These are phyloP conservation scores for Colletotrichum agaves DNA, from an alignment of 2,329 filamentous ascomycete genomes.

Conservation along the genomic window DNA sequence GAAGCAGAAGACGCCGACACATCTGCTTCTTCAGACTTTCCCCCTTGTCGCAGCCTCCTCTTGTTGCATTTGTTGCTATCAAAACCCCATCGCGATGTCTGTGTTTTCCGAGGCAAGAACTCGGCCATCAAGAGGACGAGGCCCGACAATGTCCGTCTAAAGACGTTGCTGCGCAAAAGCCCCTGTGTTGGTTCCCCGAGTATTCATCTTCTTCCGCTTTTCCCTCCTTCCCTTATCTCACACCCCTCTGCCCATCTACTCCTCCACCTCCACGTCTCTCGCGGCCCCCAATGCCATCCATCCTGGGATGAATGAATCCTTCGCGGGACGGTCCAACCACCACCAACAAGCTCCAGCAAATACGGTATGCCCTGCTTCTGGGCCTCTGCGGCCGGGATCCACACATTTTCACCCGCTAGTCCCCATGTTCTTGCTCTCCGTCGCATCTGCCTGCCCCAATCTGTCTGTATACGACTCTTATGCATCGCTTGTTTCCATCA, in stretches of 20 bases:
- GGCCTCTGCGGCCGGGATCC: not conserved
- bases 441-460: not conserved
- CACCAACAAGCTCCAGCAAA: constrained; percentile 14
- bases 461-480: not conserved
- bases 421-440: not conserved
- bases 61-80: too few relatives aligned
- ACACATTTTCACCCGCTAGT: not conserved
- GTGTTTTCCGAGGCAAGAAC: too few relatives aligned
- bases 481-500: constrained; percentile 14
- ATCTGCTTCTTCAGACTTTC: too few relatives aligned
- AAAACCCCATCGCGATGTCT: too few relatives aligned
- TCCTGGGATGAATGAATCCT: constrained; percentile 28
- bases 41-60: too few relatives aligned
- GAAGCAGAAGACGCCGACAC: too few relatives aligned
- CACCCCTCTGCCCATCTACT: not conserved
- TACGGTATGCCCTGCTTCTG: not conserved
- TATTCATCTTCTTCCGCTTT: not conserved
- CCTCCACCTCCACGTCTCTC: constrained; percentile 14
- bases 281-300: constrained; percentile 33
- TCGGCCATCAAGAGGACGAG: too few relatives aligned
- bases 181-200: not conserved
- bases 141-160: too few relatives aligned
- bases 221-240: not conserved
- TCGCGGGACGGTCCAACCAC: constrained; percentile 21
- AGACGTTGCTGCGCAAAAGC: not conserved